These are phyloP conservation scores for Entonaema liquescens DNA, from an alignment of 495 filamentous ascomycete species.

Conservation along the genomic window DNA sequence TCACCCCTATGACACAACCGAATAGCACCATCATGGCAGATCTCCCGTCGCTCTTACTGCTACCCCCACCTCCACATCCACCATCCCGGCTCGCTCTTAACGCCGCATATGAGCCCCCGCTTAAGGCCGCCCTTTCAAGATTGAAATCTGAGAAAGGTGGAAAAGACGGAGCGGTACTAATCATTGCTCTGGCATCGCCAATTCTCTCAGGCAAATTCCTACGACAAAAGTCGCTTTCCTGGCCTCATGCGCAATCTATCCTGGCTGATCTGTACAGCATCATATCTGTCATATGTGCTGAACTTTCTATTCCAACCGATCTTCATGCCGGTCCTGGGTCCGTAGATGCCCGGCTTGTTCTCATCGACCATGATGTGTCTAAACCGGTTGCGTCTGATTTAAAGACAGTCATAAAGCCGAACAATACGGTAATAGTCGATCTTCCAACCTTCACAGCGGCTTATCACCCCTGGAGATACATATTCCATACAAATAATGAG, in stretches of 20 bases:
- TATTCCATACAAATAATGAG: conserved; percentile 72
- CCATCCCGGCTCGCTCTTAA: conserved; percentile 55
- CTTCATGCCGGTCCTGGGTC: conserved; percentile 67
- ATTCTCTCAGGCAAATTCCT: conserved; percentile 55
- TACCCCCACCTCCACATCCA: conserved; percentile 64
- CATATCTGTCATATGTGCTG: conserved; percentile 70
- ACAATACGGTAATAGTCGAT: conserved; percentile 67
- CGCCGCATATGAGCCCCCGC: conserved; percentile 65
- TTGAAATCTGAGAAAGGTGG: conserved; percentile 46
- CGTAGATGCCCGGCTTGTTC: conserved; percentile 78
- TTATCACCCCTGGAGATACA: conserved; percentile 70
- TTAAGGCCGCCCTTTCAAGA: conserved; percentile 56
- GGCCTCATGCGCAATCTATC: conserved; percentile 68
- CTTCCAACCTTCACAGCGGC: conserved; percentile 71
- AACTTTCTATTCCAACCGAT: conserved; percentile 67
- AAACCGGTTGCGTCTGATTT: conserved; percentile 43
- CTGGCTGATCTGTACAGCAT: conserved; percentile 82
- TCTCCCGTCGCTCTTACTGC: conserved; percentile 63
- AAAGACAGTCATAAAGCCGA: conserved; percentile 46
- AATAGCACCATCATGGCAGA: conserved; percentile 13
- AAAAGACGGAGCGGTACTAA: conserved; percentile 53
- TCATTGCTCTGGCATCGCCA: conserved; percentile 64
- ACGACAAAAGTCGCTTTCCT: conserved; percentile 65
- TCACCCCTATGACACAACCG: not conserved
- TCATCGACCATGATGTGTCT: conserved; percentile 68